Evolutionary conservation across 2,329 filamentous ascomycete species (phyloP).

Genomic region (Sporothrix inflata): DNA sequence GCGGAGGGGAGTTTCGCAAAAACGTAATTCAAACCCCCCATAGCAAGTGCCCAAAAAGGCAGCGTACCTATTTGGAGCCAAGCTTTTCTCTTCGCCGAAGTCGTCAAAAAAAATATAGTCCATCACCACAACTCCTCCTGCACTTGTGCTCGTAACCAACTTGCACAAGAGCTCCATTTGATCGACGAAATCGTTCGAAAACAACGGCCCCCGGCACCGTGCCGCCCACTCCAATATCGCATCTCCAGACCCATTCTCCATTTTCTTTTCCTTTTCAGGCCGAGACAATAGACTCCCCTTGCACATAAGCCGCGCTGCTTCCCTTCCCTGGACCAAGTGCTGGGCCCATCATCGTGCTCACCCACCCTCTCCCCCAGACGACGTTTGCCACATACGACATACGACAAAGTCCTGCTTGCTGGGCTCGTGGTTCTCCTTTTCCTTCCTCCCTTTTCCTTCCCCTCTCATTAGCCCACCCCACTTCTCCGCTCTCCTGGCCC

Average conservation of each 20-base stretch:
- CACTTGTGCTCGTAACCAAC: too few relatives aligned
- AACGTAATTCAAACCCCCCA: slow-evolving; percentile 16
- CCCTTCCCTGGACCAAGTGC: not conserved
- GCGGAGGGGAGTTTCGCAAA: not conserved
- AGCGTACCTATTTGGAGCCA: slow-evolving; percentile 8
- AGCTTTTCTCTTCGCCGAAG: not conserved
- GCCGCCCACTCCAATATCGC: too few relatives aligned
- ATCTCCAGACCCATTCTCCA: not conserved
- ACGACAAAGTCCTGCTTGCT: not conserved
- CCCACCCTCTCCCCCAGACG: not conserved
- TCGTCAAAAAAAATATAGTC: slow-evolving; percentile 8
- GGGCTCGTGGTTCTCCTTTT: not conserved
- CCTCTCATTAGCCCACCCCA: not conserved
- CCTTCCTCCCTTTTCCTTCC: not conserved
- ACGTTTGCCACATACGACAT: not conserved
- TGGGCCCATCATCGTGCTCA: not conserved
- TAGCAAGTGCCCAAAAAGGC: not conserved
- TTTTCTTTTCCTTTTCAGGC: not conserved
- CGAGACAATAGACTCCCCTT: not conserved
- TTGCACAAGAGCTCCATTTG: too few relatives aligned
- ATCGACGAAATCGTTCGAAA: too few relatives aligned
- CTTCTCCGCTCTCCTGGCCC: not conserved
- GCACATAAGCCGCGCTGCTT: slow-evolving; percentile 15
- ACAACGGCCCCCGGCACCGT: not conserved
- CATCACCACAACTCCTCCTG: too few relatives aligned